Base-by-base conservation (phyloP, 2,329 filamentous ascomycete genomes). In the Penicillium brasilianum region DNA sequence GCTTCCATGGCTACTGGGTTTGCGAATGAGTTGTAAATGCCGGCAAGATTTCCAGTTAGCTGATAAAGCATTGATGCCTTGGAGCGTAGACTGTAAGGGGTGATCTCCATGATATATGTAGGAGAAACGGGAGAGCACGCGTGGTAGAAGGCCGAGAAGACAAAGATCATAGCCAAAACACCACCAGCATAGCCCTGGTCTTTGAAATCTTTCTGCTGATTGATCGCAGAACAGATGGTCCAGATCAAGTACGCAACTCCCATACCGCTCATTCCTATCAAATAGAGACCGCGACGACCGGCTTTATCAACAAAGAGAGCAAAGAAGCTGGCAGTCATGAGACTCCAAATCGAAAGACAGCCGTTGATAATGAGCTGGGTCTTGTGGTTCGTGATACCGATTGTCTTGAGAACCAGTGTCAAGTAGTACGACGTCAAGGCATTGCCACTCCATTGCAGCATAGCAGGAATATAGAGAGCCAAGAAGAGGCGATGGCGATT, bases 261-360 rank as follows among this genome's bases (percentile, higher is more conserved):
- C 81, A 84, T 83, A 10, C 79, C 78, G 13, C 64, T 67, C 11
- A 76, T 77, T 7, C 78, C 78, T 5, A 74, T 63, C 6, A 83
- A 65, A 70, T 80, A 83, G 1, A 83, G 74, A 39, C 73, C 73
- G 6, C 80, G 75, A 4, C 82, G 77, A 10, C 81, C 80, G 13
- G 75, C 66, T 46, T 72, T 72, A 66, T 82, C 78, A n/a, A 78
- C 75, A 8, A 74, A 73, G 52, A 77, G 76, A 55, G 77, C 78
- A 22, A 76, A 76, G 2, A 63, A 61, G 11, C 77, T 59, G 16
- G 80, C 74, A 30, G 72, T 71, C 58, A 77, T 59, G 37, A 78
- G 69, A 52, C 78, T 79, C 69, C 77, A 75, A 50, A 80, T 74
- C 37, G 80, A 74, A 14, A 81, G 70, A 6, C 71, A 69, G 7